A percentile compares a stretch with the other conserved stretches of the same genome.
Conservation (phyloP, 306 rosid genomes). For the Cicer judaicum region DNA sequence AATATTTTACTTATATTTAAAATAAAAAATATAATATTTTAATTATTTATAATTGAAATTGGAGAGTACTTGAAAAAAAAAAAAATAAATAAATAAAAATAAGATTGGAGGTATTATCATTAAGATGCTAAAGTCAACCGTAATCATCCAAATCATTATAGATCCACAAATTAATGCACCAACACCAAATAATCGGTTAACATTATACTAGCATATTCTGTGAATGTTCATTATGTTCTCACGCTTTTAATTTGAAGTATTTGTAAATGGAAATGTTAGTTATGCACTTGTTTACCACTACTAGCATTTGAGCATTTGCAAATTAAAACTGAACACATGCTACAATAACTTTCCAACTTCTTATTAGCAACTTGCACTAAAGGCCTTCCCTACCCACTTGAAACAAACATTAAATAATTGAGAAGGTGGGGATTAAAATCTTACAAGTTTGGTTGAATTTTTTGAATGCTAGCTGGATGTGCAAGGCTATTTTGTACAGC, state of each 20-base stretch:
- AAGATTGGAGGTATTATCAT: too few species aligned
- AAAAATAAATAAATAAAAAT: too few species aligned
- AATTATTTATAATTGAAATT: too few species aligned
- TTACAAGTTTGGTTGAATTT: constrained; percentile 24
- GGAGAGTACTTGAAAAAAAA: too few species aligned
- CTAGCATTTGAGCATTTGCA: constrained; percentile 1
- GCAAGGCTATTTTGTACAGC: constrained; percentile 35
- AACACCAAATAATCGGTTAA: constrained; percentile 33
- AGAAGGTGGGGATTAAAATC: background rate
- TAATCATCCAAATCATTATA: constrained; percentile 20
- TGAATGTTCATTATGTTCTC: constrained; percentile 13
- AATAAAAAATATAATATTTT: too few species aligned
- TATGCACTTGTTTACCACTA: constrained; percentile 31
- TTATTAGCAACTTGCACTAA: constrained; percentile 38
- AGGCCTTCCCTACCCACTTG: constrained; percentile 47
- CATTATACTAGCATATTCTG: background rate
- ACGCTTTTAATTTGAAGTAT: constrained; percentile 19
- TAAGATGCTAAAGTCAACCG: constrained; percentile 8
- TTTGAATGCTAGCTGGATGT: constrained; percentile 36
- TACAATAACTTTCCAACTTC: constrained; percentile 41
- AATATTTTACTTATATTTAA: too few species aligned
- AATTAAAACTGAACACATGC: constrained; percentile 41
- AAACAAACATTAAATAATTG: constrained; percentile 34
- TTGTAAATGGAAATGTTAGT: background rate
- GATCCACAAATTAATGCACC: background rate